phyloP scores from a whole-genome alignment of 164 flowering plant genomes.

The Akebia trifoliata region DNA sequence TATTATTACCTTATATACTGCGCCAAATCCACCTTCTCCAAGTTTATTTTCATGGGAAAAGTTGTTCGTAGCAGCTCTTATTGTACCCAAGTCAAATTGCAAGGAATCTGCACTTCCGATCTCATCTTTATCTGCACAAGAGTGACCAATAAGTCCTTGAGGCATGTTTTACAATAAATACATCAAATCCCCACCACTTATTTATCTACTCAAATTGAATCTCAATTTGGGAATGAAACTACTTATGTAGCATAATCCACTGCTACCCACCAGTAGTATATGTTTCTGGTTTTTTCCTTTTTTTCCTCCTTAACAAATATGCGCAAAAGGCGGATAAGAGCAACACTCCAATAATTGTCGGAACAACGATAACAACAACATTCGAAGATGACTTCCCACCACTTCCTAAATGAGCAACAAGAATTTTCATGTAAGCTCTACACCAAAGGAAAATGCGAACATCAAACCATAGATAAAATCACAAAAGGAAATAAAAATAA shows the following conservation, averaged over 20 bases:
- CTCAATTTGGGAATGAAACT: background rate
- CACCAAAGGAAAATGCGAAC: too few species aligned
- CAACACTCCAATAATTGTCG: background rate
- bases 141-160: background rate
- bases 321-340: background rate
- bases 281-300: background rate
- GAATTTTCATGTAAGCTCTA: background rate
- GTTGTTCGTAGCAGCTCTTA: constrained; percentile 29
- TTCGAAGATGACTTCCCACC: background rate
- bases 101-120: constrained; percentile 19
- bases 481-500: too few species aligned
- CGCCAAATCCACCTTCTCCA: constrained; percentile 50
- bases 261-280: background rate
- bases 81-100: constrained; percentile 26
- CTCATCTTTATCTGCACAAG: constrained; percentile 10
- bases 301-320: constrained; percentile 5
- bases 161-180: background rate
- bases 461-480: too few species aligned
- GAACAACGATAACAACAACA: background rate
- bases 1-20: constrained; percentile 35
- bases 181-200: background rate
- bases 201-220: background rate
- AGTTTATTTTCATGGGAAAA: constrained; percentile 34
- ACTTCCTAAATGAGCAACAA: constrained; percentile 1
- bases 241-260: background rate